Evolutionary conservation across 306 rosid genomes (phyloP).

Genomic region (Rubus parviflorus): DNA sequence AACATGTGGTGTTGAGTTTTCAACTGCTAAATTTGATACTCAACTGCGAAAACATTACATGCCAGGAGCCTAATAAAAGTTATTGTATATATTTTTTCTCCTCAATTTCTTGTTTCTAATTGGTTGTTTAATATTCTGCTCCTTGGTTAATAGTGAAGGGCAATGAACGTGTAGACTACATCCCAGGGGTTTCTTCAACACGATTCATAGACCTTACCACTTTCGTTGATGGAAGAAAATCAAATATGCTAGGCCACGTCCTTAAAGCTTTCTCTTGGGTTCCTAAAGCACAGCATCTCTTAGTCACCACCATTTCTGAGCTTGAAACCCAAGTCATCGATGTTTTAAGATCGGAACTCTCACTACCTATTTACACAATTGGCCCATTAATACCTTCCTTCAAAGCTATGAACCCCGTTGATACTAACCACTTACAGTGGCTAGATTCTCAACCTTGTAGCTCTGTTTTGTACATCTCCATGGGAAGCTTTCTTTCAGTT

Average conservation of each 20-base stretch:
- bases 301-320: constrained; percentile 41
- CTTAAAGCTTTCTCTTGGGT: constrained; percentile 22
- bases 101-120: no score
- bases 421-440: constrained; percentile 26
- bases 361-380: constrained; percentile 38
- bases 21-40: no score
- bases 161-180: constrained; percentile 30
- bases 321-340: constrained; percentile 42
- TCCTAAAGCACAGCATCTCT: constrained; percentile 36
- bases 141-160: constrained; percentile 37
- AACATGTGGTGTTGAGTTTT: no score
- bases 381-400: constrained; percentile 50
- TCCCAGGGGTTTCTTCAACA: constrained; percentile 36
- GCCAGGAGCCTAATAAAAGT: no score
- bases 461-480: constrained; percentile 42
- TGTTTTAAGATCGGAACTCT: constrained; percentile 24
- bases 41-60: no score
- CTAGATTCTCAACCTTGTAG: constrained; percentile 34
- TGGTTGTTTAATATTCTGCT: no score
- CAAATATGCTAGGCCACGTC: constrained; percentile 12
- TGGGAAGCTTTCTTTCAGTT: constrained; percentile 42
- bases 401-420: background rate
- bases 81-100: no score
- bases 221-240: constrained; percentile 13
- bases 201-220: constrained; percentile 24